Base-by-base conservation (phyloP, 2,329 filamentous ascomycete species). In the Fusarium austroafricanum region DNA sequence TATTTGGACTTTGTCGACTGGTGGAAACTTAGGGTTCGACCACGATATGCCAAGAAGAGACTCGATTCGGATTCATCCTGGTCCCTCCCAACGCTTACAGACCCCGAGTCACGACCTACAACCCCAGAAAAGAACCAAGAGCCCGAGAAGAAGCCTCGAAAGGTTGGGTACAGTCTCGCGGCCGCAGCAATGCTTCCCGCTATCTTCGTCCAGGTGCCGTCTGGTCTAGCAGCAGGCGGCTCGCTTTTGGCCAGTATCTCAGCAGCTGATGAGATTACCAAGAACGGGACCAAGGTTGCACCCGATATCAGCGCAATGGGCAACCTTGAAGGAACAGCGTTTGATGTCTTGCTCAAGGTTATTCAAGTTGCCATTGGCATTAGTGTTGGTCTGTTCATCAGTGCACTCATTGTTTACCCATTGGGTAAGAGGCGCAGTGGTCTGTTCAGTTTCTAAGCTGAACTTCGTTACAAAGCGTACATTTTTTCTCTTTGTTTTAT, bases 151-250 rank as follows among this genome's bases (percentile, higher is more conserved):
- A 73, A 78, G 65, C 73, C 79, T n/a, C 77, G 83, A 9, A 79
- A 82, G 9, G 80, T 88, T 8, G 89, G 90, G 14, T 93, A 94
- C 75, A 92, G 91, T 2, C 86, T 97, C 4, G 94, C 94, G 0
- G 93, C 93, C 0, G 92, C 93, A 0, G 91, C 92, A 2, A 92
- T 97, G 84, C 81, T 97, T 11, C 94, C 94, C 0, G 94, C 91
- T 7, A 96, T 97, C 67, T 96, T 96, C 66, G 86, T 90, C 3
- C 87, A 89, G 67, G 88, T 90, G 26, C 88, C 88, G 0, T 87
- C 85, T 20, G 86, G 87, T 28, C 79, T 90, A n/a, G 88, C 88
- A 5, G 86, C 86, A 0, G 83, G 83, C 28, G 87, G 87, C 2
- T 88, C 86, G 15, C 78, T 90, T 18, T 76, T 90, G 7, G 84